Evolutionary conservation across 2,329 filamentous ascomycete species (phyloP).

Genomic region (Pseudogymnoascus sp.): DNA sequence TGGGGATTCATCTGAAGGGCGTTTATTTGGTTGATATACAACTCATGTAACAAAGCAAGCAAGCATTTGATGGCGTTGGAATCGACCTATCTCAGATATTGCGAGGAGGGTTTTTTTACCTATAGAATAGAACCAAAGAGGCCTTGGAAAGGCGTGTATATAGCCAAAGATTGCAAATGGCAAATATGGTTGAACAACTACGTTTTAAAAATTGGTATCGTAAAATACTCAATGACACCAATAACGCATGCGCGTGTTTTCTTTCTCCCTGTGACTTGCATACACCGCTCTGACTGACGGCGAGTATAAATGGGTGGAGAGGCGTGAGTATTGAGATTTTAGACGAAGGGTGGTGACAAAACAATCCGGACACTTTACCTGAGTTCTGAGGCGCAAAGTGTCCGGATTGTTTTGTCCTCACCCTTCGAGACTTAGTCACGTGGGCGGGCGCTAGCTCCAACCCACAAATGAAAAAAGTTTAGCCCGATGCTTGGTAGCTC

Average conservation of each 20-base stretch:
- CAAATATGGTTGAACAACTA: not conserved
- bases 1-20: not conserved
- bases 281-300: not conserved
- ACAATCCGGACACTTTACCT: no score
- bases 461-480: conserved; percentile 13
- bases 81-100: conserved; percentile 2
- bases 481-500: conserved; percentile 9
- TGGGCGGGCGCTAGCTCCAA: conserved; percentile 7
- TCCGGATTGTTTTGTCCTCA: no score
- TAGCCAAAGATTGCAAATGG: not conserved
- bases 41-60: conserved; percentile 9
- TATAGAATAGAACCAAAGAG: not conserved
- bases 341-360: no score
- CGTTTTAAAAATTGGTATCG: not conserved
- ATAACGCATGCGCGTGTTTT: not conserved
- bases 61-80: conserved; percentile 6
- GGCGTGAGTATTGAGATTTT: not conserved
- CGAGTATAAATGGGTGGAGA: not conserved
- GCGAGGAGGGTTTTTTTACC: not conserved
- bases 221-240: not conserved
- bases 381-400: no score
- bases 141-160: not conserved
- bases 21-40: conserved; percentile 2
- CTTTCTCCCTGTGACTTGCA: not conserved
- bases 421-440: not conserved